Conservation (phyloP, 2,329 filamentous ascomycete species). For the Lachnellula occidentalis region DNA sequence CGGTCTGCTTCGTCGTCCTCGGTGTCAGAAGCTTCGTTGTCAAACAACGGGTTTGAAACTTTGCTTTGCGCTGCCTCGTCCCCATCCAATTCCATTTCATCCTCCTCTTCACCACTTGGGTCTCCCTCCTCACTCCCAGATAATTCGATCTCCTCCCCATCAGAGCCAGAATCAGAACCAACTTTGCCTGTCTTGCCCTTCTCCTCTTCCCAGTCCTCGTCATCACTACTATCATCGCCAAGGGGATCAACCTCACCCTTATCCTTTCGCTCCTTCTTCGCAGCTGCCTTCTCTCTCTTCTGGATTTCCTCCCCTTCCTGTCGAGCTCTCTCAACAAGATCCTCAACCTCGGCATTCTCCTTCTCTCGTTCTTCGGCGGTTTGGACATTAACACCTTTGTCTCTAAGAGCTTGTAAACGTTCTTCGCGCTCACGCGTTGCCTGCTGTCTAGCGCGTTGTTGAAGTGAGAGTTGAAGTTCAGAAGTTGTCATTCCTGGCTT, state of each 20-base stretch:
- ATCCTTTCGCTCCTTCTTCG: constrained; percentile 55
- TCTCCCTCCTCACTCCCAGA: constrained; percentile 36
- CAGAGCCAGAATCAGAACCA: constrained; percentile 35
- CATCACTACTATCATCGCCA: constrained; percentile 50
- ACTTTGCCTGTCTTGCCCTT: constrained; percentile 37
- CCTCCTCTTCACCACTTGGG: constrained; percentile 25
- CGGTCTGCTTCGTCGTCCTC: constrained; percentile 32
- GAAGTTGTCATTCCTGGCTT: constrained; percentile 58
- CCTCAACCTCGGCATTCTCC: constrained; percentile 78
- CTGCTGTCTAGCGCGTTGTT: constrained; percentile 71
- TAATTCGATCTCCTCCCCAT: constrained; percentile 34
- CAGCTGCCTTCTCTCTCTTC: constrained; percentile 67
- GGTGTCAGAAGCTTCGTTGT: constrained; percentile 34
- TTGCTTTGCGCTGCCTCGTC: constrained; percentile 36
- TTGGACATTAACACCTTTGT: constrained; percentile 75
- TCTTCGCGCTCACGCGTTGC: constrained; percentile 72
- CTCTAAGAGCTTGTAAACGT: constrained; percentile 68
- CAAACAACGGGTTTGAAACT: constrained; percentile 25
- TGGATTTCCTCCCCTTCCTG: constrained; percentile 75
- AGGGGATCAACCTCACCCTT: constrained; percentile 38
- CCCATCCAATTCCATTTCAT: constrained; percentile 33
- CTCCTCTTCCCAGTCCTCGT: constrained; percentile 47
- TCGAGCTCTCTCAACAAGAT: constrained; percentile 79
- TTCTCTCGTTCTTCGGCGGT: constrained; percentile 81
- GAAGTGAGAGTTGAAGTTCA: constrained; percentile 63